Evolutionary conservation across 2,329 filamentous ascomycete species (phyloP), one percentile per base, ranked within the genome.

Genomic region (Colletotrichum eremochloae): DNA sequence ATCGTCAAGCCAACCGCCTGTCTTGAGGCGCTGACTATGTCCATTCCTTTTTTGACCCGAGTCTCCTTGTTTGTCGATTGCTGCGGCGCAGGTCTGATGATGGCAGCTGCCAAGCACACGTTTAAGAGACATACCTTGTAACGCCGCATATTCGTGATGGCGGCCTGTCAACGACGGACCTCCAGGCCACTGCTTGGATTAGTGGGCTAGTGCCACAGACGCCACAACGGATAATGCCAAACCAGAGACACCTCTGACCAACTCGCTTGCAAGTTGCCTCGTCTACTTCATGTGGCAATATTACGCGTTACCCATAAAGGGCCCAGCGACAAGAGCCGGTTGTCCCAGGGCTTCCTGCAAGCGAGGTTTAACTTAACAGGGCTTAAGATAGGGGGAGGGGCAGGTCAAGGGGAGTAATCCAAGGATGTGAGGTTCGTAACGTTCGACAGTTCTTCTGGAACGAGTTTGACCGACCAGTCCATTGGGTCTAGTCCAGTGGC

Each of bases 351-450:
- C 66, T 62, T 67, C 61, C 15, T 42, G 70, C 60, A 70, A 70
- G 70, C 66, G 70, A 72, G 48, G 44, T 70, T 61, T 65, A 36
- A 63, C 46, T 52, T 29, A 61, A 44, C 70, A 72, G 67, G 70
- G 70, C 66, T 62, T 53, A 20, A 70, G 66, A 72, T 72, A 72
- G 70, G 70, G 70, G 70, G 70, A 72, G 70, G 70, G 70, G 70
- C 66, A 61, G 29, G 44, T 40, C 50, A 63, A 70, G 66, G 69
- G 70, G 40, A 53, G 48, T 18, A 55, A 33, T 48, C 48, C 60
- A 58, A 53, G 70, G 70, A 50, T 52, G 14, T 65, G 40, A 64
- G 58, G 40, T 61, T 56, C 44, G 46, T 12, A 56, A 44, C 68
- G 46, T 72, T 72, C 66, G 70, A 72, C 55, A n/a, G 20, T 65